Base-by-base conservation (phyloP, 2,329 filamentous ascomycete genomes). In the Colletotrichum cereale region DNA sequence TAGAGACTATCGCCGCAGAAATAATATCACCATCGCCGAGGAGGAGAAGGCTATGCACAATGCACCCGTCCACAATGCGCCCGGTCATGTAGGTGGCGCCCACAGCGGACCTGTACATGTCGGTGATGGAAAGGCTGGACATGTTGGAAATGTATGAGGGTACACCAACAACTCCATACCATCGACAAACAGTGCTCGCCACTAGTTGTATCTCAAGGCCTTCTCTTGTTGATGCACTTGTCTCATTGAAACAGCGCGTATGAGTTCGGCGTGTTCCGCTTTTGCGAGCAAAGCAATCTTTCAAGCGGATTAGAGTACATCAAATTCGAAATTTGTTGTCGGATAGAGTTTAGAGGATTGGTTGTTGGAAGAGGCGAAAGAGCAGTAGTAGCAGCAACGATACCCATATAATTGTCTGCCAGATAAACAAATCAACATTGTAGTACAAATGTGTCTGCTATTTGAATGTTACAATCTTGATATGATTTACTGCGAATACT, bases 1-100 rank as follows among this genome's bases (percentile, higher is more conserved):
- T 5, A 66, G 53, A 29, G 71, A 69, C 1, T 47, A 52, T 14
- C 38, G n/a, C n/a, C 38, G 60, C 16, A 58, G 53, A 40, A 38
- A 58, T 26, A 62, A 69, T 21, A 52, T 47, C 10, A 11, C 26
- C 24, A 26, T 29, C 3, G 58, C n/a, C 4, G 57, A 57, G 18
- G 58, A 63, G 47, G 47, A 66, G 64, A 62, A 62, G 42, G 42
- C 58, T 2, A 26, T 48, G 10, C 6, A 60, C 24, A 42, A 10
- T 18, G 38, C 56, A n/a, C 55, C 55, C 14, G 36, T 14, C 55
- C 24, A 58, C 16, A 44, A 26, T 31, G 24, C 8, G n/a, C 10
- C 26, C 26, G 38, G 38, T 16, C 38, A 31, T 31, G 56, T 5
- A 12, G 16, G 36, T 18, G 11, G 3, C 29, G 21, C 31, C 1